These are phyloP conservation scores for Leccinum boreale DNA, from an alignment of 768 basidiomycete species.

Conservation along the genomic window DNA sequence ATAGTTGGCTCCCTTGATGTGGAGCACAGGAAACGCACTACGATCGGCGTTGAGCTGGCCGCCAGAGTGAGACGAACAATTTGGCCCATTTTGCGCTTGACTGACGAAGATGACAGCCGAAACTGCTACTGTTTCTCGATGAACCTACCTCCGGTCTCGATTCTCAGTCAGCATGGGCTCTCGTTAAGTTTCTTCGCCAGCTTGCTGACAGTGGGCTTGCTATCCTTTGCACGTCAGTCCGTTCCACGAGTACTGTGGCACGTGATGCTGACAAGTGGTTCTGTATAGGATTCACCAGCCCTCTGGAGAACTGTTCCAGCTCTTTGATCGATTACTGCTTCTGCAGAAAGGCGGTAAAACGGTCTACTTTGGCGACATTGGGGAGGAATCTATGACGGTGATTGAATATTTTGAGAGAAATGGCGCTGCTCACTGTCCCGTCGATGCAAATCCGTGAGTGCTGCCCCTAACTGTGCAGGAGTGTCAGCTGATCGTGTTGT, in stretches of 20 bases:
- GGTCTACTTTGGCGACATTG: conserved; percentile 37
- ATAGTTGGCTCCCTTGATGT: conserved; percentile 55
- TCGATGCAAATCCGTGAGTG: conserved; percentile 25
- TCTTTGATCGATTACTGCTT: conserved; percentile 49
- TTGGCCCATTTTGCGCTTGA: not conserved
- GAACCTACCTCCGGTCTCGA: conserved; percentile 60
- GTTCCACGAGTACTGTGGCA: not conserved
- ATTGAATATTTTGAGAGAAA: conserved; percentile 24
- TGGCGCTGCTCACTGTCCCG: conserved; percentile 17
- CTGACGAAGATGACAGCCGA: conserved; percentile 26
- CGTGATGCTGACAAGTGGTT: not conserved
- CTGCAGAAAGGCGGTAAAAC: conserved; percentile 53
- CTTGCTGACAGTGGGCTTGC: conserved; percentile 54
- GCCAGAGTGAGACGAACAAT: conserved; percentile 38
- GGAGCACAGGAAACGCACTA: conserved; percentile 53
- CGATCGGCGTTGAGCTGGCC: conserved; percentile 60
- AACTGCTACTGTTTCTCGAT: conserved; percentile 54
- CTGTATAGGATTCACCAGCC: conserved; percentile 29
- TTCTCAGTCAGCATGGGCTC: conserved; percentile 50
- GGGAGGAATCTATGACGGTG: conserved; percentile 19
- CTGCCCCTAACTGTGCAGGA: not conserved
- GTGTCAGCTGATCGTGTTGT: not conserved
- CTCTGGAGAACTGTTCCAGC: conserved; percentile 48
- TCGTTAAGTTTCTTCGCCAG: conserved; percentile 45
- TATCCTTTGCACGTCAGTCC: conserved; percentile 52